Evolutionary conservation across 208 protist genomes (phyloP), one percentile per base, ranked within the genome.

Genomic region (Borovskyia barvae): DNA sequence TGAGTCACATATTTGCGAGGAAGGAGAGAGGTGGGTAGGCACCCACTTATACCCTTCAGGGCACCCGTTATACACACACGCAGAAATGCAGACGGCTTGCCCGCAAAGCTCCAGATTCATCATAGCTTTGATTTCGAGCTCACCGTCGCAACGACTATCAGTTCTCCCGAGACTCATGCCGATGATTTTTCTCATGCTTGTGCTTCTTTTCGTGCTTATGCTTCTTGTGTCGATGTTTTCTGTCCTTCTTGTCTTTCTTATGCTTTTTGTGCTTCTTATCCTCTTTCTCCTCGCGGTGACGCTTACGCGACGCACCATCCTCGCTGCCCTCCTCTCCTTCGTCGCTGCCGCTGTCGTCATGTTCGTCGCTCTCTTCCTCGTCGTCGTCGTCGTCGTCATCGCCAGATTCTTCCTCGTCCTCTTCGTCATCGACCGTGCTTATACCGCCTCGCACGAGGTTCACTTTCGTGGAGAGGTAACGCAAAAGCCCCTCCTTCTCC

Each of bases 401-500:
- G 5, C 72, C 75, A 0, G 80, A 73, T 3, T 74, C 71, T 2
- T 86, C 87, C 6, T 84, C 81, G 0, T 85, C 83, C 0, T 74
- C 78, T 6, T 74, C 68, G 12, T 71, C 63, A 32, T 75, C 63
- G 1, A 69, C 68, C 11, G 22, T 64, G 25, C n/a, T 49, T 22
- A 67, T 33, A 25, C 81, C 79, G 28, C 59, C 69, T 35, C 72
- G 81, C 33, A 72, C 46, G 3, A 92, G 48, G 24, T 72, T 82
- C 19, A 84, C 78, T 47, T 78, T 84, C 5, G 37, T 78, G 12
- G 54, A 62, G 15, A 95, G 73, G 59, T 80, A 95, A 2, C 40
- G 24, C 5, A 93, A 51, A 19, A 95, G 60, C 0, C 56, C 66
- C 9, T 66, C 59, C 74, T 89, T 87, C 57, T 95, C 89, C 36